These are phyloP conservation scores for Xylaria sp. DNA, from an alignment of 2,329 filamentous ascomycete genomes.

Conservation along the genomic window DNA sequence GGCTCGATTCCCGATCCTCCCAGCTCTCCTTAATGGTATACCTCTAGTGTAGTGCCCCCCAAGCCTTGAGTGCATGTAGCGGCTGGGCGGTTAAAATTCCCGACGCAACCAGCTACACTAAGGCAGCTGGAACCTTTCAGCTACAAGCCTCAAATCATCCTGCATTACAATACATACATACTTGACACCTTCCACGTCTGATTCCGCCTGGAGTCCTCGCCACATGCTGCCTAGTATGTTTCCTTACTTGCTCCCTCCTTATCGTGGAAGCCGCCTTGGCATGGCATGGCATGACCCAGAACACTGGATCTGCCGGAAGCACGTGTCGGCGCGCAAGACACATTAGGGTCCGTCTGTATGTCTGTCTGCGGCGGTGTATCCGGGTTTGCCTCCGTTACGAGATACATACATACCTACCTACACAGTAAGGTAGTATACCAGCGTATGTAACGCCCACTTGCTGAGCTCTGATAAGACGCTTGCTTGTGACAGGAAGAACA, in stretches of 20 bases:
- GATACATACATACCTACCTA: background rate
- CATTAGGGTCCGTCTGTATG: background rate
- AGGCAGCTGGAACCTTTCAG: conserved; percentile 6
- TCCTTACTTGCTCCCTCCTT: background rate
- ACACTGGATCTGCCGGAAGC: conserved; percentile 4
- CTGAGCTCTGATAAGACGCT: conserved; percentile 3
- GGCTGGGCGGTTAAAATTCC: conserved; percentile 36
- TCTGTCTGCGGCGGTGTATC: background rate
- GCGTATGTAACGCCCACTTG: background rate
- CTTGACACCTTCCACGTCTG: background rate
- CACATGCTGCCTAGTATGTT: background rate
- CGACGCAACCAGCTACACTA: conserved; percentile 17
- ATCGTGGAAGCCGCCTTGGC: background rate
- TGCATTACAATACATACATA: background rate
- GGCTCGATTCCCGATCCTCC: conserved; percentile 35
- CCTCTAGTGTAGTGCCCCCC: background rate
- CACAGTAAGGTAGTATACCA: background rate
- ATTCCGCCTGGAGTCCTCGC: background rate
- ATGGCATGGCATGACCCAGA: background rate
- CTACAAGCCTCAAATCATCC: conserved; percentile 22
- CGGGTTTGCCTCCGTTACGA: conserved; percentile 13
- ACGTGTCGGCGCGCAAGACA: conserved; percentile 10
- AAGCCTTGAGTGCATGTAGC: conserved; percentile 6
- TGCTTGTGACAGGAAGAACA: background rate
- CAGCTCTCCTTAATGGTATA: conserved; percentile 3